Base-by-base conservation (phyloP, 2,329 filamentous ascomycete species). In the Colletotrichum scovillei region DNA sequence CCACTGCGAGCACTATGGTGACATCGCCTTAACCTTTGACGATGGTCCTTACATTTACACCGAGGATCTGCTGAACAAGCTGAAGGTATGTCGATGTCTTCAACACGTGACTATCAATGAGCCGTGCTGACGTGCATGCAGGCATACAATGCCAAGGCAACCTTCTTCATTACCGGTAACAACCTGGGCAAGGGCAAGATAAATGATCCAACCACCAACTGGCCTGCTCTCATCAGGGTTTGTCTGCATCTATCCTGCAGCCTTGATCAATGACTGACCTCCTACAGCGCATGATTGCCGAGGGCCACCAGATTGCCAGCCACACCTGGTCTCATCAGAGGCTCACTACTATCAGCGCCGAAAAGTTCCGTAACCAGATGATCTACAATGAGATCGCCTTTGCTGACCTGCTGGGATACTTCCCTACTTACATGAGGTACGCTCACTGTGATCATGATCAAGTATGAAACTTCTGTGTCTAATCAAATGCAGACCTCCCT, bases 271-370 rank as follows among this genome's bases (percentile, higher is more conserved):
- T 11, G n/a, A 55, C 69, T 63, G 26, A 52, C n/a, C 5, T 28
- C 35, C 14, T 38, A 42, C 75, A 77, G 53, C 86, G 88, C 73
- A 89, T 89, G 85, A 75, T 86, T 71, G 74, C 79, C 53, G 86
- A 88, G 6, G 89, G 89, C 12, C 91, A 92, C 79, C 90, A 92
- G 79, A 83, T 92, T 73, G 90, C 88, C 72, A 88, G 86, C 16
- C 90, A 89, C 78, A 89, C 87, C 11, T 89, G 87, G 87, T 86
- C 85, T 4, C 88, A 90, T 76, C 69, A 74, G 63, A 62, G 74
- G 5, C 74, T 75, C 46, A 75, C 71, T 2, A 72, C 63, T 8
- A 52, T 75, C 28, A 75, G 63, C 55, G 72, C 63, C 7, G 58
- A 66, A 32, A 74, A 75, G 72, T 75, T 86, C 74, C 82, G 84